Conservation (phyloP, 768 basidiomycete species). For the Kwoniella sp. region DNA sequence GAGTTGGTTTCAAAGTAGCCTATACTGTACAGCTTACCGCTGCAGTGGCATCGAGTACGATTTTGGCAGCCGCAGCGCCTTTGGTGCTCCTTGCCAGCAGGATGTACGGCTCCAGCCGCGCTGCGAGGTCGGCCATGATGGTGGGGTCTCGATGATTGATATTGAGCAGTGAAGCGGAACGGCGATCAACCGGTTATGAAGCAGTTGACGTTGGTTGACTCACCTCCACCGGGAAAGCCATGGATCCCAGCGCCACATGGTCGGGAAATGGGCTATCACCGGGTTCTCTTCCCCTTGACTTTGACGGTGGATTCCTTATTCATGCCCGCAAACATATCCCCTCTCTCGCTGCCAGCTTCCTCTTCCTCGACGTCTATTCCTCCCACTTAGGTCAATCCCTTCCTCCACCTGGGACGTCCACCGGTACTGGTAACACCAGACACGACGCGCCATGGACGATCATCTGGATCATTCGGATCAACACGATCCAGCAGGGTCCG, state of each 20-base stretch:
- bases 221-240: slow-evolving; percentile 9
- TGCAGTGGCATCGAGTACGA: slow-evolving; percentile 72
- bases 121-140: slow-evolving; percentile 24
- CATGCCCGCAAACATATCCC: neutral
- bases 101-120: slow-evolving; percentile 67
- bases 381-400: slow-evolving; percentile 2
- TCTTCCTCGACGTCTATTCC: slow-evolving; percentile 3
- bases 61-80: slow-evolving; percentile 84
- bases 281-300: neutral
- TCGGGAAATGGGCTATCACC: neutral
- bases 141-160: neutral
- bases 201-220: neutral
- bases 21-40: slow-evolving; percentile 52
- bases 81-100: slow-evolving; percentile 88
- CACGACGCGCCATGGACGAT: neutral
- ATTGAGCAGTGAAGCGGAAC: neutral
- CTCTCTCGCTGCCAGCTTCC: neutral
- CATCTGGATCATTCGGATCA: neutral
- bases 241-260: neutral
- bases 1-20: neutral
- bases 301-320: slow-evolving; percentile 11
- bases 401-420: slow-evolving; percentile 14
- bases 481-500: neutral
- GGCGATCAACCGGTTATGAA: no score
- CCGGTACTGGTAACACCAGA: neutral